These are phyloP conservation scores for Bothriochloa decipiens DNA, from an alignment of 176 grass and related monocot species.

Conservation along the genomic window DNA sequence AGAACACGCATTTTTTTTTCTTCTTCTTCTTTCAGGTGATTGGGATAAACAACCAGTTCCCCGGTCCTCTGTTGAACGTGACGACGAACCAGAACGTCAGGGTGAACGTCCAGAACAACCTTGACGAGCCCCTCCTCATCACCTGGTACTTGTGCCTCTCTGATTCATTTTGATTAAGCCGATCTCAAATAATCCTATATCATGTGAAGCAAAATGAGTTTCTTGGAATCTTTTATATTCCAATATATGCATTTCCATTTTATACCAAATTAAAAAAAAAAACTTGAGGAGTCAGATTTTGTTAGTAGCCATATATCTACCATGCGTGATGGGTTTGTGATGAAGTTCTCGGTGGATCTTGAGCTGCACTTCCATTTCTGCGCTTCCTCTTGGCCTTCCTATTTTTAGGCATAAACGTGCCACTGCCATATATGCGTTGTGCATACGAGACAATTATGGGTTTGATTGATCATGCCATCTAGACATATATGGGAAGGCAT, in stretches of 20 bases:
- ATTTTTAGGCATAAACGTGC: neutral
- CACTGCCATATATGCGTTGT: neutral
- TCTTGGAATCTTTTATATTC: neutral
- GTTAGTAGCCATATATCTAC: conserved; percentile 5
- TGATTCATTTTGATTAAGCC: neutral
- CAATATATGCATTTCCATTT: neutral
- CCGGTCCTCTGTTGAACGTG: conserved; percentile 75
- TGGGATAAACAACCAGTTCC: conserved; percentile 72
- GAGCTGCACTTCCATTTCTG: conserved; percentile 18
- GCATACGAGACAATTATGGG: conserved; percentile 13
- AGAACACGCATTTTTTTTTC: neutral
- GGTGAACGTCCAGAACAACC: conserved; percentile 85
- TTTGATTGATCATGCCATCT: conserved; percentile 11
- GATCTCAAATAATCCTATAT: neutral
- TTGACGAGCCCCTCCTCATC: conserved; percentile 83
- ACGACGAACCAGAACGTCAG: conserved; percentile 82
- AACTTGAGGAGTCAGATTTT: neutral
- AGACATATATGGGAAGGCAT: neutral
- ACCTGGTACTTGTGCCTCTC: conserved; percentile 57
- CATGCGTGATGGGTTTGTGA: conserved; percentile 15
- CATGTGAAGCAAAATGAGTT: neutral
- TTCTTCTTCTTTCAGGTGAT: conserved; percentile 69
- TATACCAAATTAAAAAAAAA: neutral
- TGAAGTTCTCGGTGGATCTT: neutral
- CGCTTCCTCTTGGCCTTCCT: neutral